Conservation (phyloP, 2,329 filamentous ascomycete genomes). For the Claviceps sp. region DNA sequence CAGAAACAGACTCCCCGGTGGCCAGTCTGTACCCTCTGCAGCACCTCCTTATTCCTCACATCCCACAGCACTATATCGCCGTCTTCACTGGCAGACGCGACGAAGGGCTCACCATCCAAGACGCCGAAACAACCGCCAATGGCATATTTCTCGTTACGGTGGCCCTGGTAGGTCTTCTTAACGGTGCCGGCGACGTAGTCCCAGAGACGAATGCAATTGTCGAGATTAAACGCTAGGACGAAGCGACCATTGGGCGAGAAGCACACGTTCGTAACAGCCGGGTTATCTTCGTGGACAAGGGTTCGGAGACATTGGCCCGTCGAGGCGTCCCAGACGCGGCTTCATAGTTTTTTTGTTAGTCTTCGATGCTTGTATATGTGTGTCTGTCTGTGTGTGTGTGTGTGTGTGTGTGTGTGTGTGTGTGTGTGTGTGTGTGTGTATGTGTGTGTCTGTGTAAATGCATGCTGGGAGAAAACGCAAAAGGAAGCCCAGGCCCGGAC, state of each 20-base stretch:
- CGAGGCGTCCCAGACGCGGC: constrained; percentile 86
- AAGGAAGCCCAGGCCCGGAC: not conserved
- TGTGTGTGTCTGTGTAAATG: not conserved
- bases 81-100: constrained; percentile 78
- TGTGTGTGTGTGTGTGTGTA: not conserved
- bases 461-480: not conserved
- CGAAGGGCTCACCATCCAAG: constrained; percentile 38
- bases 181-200: constrained; percentile 85
- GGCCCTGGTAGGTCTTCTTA: constrained; percentile 95
- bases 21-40: constrained; percentile 46
- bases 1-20: constrained; percentile 50
- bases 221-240: constrained; percentile 81
- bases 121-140: constrained; percentile 74
- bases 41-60: constrained; percentile 67
- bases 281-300: constrained; percentile 91
- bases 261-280: constrained; percentile 73
- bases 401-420: too few relatives aligned
- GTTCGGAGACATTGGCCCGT: constrained; percentile 93
- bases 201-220: constrained; percentile 84
- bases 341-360: constrained; percentile 14
- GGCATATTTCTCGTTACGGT: constrained; percentile 71
- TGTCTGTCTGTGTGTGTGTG: not conserved
- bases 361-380: not conserved
- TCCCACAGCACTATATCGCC: constrained; percentile 83
- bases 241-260: constrained; percentile 93